phyloP scores from a whole-genome alignment of 2,329 filamentous ascomycete genomes.

The Lachnellula occidentalis region DNA sequence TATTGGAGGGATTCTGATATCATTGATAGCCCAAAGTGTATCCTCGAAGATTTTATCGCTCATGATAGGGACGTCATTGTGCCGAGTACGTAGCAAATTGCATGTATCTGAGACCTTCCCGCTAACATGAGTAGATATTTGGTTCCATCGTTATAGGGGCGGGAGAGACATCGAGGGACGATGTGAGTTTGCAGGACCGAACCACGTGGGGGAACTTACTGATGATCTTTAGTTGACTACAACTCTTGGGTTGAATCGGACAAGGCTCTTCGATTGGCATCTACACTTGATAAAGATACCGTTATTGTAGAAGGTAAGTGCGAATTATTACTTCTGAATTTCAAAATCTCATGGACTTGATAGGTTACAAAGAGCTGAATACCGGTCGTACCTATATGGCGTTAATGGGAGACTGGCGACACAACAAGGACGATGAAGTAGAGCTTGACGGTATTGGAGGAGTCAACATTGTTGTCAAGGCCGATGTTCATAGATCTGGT shows the following conservation, averaged over 20 bases:
- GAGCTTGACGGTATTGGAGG: slow-evolving; percentile 93
- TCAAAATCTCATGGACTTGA: slow-evolving; percentile 10
- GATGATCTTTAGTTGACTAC: slow-evolving; percentile 71
- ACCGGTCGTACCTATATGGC: slow-evolving; percentile 90
- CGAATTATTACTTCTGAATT: not conserved
- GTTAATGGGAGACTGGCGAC: slow-evolving; percentile 83
- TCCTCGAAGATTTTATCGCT: slow-evolving; percentile 91
- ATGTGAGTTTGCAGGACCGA: slow-evolving; percentile 55
- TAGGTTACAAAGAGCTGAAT: slow-evolving; percentile 87
- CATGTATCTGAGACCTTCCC: not conserved
- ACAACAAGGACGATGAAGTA: slow-evolving; percentile 88
- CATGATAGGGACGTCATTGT: slow-evolving; percentile 92
- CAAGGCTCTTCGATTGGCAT: slow-evolving; percentile 70
- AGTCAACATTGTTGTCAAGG: slow-evolving; percentile 96
- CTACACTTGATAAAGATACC: slow-evolving; percentile 68
- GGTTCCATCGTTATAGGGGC: slow-evolving; percentile 82
- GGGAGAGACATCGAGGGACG: slow-evolving; percentile 87
- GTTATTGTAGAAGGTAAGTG: slow-evolving; percentile 77
- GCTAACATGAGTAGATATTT: slow-evolving; percentile 64
- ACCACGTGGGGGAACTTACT: slow-evolving; percentile 7
- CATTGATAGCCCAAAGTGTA: slow-evolving; percentile 77
- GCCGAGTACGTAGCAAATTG: slow-evolving; percentile 63
- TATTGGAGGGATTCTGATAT: slow-evolving; percentile 99
- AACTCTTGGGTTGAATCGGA: slow-evolving; percentile 98
- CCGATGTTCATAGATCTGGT: slow-evolving; percentile 94